Evolutionary conservation across 2,329 filamentous ascomycete species (phyloP), one percentile per base, ranked within the genome.

Genomic region (Fusarium sp.): DNA sequence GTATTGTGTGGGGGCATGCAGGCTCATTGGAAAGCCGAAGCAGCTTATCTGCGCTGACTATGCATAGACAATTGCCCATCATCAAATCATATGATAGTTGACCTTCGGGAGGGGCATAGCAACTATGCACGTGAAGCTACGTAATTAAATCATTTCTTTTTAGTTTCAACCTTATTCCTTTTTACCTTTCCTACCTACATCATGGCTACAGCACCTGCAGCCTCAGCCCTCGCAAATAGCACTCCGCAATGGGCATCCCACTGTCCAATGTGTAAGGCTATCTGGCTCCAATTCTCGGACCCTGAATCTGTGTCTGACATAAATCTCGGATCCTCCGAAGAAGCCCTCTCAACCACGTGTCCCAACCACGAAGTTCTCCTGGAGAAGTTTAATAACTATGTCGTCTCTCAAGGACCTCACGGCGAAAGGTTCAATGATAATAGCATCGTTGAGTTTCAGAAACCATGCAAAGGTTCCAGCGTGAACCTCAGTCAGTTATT

Each of bases 381-480:
- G 0, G 1, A 20, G 17, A 26, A 0, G 1, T 45, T 45, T 5
- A 5, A 18, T 20, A 8, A 45, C 9, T 24, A 26, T 6, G 12
- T 20, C 5, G 15, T 10, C 8, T 45, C 11, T 26, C 0, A 26
- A 4, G 42, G 24, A 36, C 35, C 35, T 36, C 15, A 18, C 17
- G 9, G 35, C 15, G 35, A 36, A 36, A 0, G 0, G 15, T 36
- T 2, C 15, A 36, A 18, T 1, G 4, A 36, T 2, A 36, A 18
- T 36, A 36, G 4, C 35, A 9, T 36, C 9, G 1, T 36, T 17
- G 35, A 9, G 18, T 0, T 36, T 18, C 15, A 4, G 18, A 36
- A 5, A 17, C 15, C 8, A 36, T 15, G 3, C 14, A 36, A 36
- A 36, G 35, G 3, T 7, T 35, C 4, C 13, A 41, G 22, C 8